A percentile compares a stretch with the other conserved stretches of the same genome.
These are phyloP conservation scores for Cladosporium sp. DNA, from an alignment of 2,329 filamentous ascomycete genomes.

Conservation along the genomic window DNA sequence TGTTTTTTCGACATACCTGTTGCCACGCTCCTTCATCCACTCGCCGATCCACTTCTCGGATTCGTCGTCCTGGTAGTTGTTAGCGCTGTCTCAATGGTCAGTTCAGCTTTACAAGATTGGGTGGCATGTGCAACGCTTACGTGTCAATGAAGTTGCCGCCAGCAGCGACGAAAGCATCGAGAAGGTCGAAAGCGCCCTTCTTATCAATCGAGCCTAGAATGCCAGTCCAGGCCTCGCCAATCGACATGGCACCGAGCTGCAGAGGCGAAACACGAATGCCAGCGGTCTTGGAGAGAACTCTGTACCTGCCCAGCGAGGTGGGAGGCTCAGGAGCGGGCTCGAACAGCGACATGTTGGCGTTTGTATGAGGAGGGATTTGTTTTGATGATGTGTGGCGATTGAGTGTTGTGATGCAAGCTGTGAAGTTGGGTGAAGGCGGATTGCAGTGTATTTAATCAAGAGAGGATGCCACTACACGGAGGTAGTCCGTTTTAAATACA, in stretches of 20 bases:
- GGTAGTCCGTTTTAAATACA: not conserved
- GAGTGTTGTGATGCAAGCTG: not conserved
- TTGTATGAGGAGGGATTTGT: not conserved
- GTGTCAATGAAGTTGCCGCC: slow-evolving; percentile 73
- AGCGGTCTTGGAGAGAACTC: slow-evolving; percentile 53
- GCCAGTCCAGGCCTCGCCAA: slow-evolving; percentile 59
- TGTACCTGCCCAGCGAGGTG: slow-evolving; percentile 58
- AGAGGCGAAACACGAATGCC: slow-evolving; percentile 49
- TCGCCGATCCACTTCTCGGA: slow-evolving; percentile 46
- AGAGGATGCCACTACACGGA: not conserved
- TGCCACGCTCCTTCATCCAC: slow-evolving; percentile 49
- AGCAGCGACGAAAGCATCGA: slow-evolving; percentile 65
- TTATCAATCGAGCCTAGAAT: slow-evolving; percentile 67
- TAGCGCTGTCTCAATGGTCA: slow-evolving; percentile 42
- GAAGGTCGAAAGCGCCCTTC: slow-evolving; percentile 60
- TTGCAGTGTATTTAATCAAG: not conserved
- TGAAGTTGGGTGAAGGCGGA: not conserved
- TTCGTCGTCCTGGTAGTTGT: slow-evolving; percentile 40
- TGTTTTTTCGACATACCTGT: slow-evolving; percentile 24
- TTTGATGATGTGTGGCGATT: not conserved
- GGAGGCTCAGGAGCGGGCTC: slow-evolving; percentile 32
- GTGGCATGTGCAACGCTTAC: not conserved
- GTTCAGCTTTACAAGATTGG: not conserved
- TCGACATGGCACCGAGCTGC: slow-evolving; percentile 63
- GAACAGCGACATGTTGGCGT: slow-evolving; percentile 10